Conservation (phyloP, 768 basidiomycete species). For the Serendipita indica region DNA sequence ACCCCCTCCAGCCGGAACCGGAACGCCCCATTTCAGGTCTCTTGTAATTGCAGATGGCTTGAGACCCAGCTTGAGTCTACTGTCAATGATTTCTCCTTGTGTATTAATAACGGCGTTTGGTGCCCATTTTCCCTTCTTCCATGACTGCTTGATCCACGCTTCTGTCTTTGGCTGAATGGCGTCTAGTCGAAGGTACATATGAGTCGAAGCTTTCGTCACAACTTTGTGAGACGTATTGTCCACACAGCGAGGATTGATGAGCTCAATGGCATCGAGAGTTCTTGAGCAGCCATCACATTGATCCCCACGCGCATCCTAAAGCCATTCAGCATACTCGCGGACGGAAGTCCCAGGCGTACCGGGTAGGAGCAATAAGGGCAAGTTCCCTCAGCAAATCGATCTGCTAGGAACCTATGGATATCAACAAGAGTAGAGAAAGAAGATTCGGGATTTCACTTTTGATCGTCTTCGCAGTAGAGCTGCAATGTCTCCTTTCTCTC, state of each 20-base stretch:
- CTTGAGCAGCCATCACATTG: constrained; percentile 92
- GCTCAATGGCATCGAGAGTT: constrained; percentile 84
- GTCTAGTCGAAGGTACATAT: constrained; percentile 86
- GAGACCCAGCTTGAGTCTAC: constrained; percentile 71
- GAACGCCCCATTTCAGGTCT: constrained; percentile 93
- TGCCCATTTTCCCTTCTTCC: constrained; percentile 79
- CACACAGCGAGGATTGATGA: constrained; percentile 89
- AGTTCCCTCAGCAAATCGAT: constrained; percentile 95
- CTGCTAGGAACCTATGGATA: constrained; percentile 66
- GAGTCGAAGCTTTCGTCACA: constrained; percentile 59
- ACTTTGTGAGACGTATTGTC: constrained; percentile 68
- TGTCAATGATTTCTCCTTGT: constrained; percentile 80
- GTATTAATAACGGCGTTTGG: constrained; percentile 79
- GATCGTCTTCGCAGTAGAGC: constrained; percentile 86
- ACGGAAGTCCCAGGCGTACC: constrained; percentile 31
- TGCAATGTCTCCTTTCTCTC: constrained; percentile 80
- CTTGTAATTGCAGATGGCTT: constrained; percentile 83
- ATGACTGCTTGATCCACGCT: constrained; percentile 73
- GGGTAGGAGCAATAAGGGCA: constrained; percentile 88
- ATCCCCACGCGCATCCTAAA: constrained; percentile 88
- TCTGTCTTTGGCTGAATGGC: constrained; percentile 67
- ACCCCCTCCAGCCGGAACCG: constrained; percentile 59
- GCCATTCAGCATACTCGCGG: too few relatives aligned
- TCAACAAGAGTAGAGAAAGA: constrained; percentile 1
- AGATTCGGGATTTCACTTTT: constrained; percentile 34